phyloP scores from a whole-genome alignment of 2,329 filamentous ascomycete species.

The Calonectria henricotiae region DNA sequence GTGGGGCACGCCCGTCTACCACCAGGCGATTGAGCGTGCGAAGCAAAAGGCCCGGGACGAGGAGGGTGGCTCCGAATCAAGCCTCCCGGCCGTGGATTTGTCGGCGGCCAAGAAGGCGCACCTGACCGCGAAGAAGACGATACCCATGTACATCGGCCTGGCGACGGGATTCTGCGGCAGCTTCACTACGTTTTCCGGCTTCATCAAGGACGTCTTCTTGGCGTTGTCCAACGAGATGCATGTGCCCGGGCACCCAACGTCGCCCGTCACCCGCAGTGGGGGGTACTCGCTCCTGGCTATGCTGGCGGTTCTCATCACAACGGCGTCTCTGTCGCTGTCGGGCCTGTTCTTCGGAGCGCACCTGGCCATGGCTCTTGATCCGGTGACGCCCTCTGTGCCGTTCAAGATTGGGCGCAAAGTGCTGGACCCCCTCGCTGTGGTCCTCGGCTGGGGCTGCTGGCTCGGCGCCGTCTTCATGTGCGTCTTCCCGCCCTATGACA shows the following conservation, averaged over 20 bases:
- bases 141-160: slow-evolving; percentile 90
- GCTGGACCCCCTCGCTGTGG: slow-evolving; percentile 75
- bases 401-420: slow-evolving; percentile 71
- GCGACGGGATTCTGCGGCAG: slow-evolving; percentile 91
- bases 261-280: slow-evolving; percentile 70
- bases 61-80: slow-evolving; percentile 54
- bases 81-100: slow-evolving; percentile 55
- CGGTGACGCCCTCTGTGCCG: slow-evolving; percentile 73
- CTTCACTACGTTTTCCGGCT: slow-evolving; percentile 91
- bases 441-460: slow-evolving; percentile 84
- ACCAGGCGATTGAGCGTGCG: slow-evolving; percentile 55
- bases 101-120: slow-evolving; percentile 72
- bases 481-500: slow-evolving; percentile 79
- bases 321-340: slow-evolving; percentile 78
- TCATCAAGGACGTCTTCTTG: slow-evolving; percentile 86
- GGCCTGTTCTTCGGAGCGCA: slow-evolving; percentile 84
- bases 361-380: slow-evolving; percentile 76
- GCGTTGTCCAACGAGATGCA: slow-evolving; percentile 82
- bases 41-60: slow-evolving; percentile 58
- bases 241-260: slow-evolving; percentile 56
- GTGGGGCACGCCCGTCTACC: slow-evolving; percentile 69
- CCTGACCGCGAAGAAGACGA: slow-evolving; percentile 82
- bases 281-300: slow-evolving; percentile 90
- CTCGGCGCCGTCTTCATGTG: slow-evolving; percentile 81
- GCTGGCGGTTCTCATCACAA: slow-evolving; percentile 81